Evolutionary conservation across 1,139 yeast species (phyloP).

Genomic region (Yamadazyma siamensis): DNA sequence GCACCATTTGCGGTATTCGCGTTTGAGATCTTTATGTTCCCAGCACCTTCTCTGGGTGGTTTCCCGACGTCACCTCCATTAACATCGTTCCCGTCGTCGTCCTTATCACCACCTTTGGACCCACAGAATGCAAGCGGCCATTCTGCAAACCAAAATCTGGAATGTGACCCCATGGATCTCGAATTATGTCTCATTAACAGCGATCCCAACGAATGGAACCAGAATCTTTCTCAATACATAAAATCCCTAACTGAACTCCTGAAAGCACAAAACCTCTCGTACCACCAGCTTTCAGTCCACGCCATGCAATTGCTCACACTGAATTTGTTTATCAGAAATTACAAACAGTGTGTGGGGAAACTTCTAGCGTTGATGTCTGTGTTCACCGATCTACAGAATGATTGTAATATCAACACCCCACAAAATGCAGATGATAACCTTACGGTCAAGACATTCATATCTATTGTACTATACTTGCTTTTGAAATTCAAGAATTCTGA

Average conservation of each 20-base stretch:
- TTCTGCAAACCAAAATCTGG: slow-evolving; percentile 2
- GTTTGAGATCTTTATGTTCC: too few relatives aligned
- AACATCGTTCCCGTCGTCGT: not conserved
- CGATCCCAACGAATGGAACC: slow-evolving; percentile 41
- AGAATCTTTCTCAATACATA: slow-evolving; percentile 33
- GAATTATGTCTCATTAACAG: slow-evolving; percentile 30
- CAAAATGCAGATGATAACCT: slow-evolving; percentile 10
- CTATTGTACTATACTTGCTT: slow-evolving; percentile 32
- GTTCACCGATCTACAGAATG: slow-evolving; percentile 20
- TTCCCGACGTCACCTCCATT: not conserved
- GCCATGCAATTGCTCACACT: slow-evolving; percentile 36
- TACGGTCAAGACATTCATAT: slow-evolving; percentile 32
- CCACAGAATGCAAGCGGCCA: too few relatives aligned
- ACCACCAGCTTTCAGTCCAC: slow-evolving; percentile 31
- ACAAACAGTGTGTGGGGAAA: slow-evolving; percentile 38
- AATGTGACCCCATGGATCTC: slow-evolving; percentile 14
- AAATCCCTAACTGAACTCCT: slow-evolving; percentile 34
- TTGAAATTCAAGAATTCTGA: slow-evolving; percentile 31
- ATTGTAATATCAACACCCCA: slow-evolving; percentile 4
- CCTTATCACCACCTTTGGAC: too few relatives aligned
- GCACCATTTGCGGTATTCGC: too few relatives aligned
- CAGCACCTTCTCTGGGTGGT: too few relatives aligned
- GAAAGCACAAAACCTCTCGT: slow-evolving; percentile 13
- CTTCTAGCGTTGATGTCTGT: slow-evolving; percentile 32
- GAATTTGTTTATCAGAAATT: slow-evolving; percentile 40